Percentiles rank a stretch among this genome's conserved stretches.
These are phyloP conservation scores for Kalaharituber pfeilii DNA, from an alignment of 2,329 filamentous ascomycete genomes.

Conservation along the genomic window DNA sequence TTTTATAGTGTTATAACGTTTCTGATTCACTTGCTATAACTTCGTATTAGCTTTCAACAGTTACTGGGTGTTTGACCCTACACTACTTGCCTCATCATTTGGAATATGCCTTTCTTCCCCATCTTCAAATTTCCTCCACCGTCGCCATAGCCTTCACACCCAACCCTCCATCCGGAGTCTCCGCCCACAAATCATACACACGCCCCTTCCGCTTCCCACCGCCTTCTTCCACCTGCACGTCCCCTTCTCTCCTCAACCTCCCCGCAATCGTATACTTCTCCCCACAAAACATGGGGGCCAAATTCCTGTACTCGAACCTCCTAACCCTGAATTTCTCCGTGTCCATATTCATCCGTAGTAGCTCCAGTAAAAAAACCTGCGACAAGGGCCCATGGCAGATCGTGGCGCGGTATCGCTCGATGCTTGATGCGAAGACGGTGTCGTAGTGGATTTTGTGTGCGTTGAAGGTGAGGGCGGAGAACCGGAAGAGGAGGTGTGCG, in stretches of 20 bases:
- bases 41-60: too few species aligned
- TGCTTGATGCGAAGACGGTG: constrained; percentile 45
- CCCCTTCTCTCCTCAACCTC: constrained; percentile 31
- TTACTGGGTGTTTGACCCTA: too few species aligned
- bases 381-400: constrained; percentile 78
- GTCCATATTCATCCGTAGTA: constrained; percentile 36
- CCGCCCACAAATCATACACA: constrained; percentile 4
- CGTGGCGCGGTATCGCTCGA: constrained; percentile 57
- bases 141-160: constrained; percentile 1
- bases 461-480: constrained; percentile 81
- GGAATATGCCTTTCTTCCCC: constrained; percentile 5
- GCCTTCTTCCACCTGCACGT: constrained; percentile 12
- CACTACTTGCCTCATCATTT: too few species aligned
- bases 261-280: constrained; percentile 56
- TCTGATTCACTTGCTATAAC: too few species aligned
- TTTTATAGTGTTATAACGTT: too few species aligned
- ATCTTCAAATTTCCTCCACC: neutral
- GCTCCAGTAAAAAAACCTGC: constrained; percentile 56
- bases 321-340: constrained; percentile 28
- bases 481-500: constrained; percentile 62
- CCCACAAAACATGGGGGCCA: constrained; percentile 60
- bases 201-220: constrained; percentile 3
- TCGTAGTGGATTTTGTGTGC: constrained; percentile 84
- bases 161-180: neutral
- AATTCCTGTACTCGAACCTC: constrained; percentile 58